These are phyloP conservation scores for Aspergillus aculeatinus DNA, from an alignment of 2,329 filamentous ascomycete genomes.

Conservation along the genomic window DNA sequence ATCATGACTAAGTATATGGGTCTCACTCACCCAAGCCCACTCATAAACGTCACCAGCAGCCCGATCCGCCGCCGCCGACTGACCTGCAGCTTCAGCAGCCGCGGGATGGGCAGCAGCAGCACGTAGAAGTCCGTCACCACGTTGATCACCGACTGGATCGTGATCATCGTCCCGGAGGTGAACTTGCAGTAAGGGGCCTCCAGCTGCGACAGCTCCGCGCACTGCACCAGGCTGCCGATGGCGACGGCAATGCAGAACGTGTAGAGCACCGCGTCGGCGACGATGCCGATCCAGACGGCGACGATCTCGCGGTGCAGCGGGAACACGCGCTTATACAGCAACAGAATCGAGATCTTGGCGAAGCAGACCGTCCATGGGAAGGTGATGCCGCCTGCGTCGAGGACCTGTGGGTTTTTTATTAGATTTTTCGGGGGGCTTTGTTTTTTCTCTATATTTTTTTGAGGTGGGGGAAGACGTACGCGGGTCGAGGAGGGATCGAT, in stretches of 20 bases:
- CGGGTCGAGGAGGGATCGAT: constrained; percentile 1
- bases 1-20: too few species aligned
- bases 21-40: neutral
- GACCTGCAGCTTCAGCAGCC: constrained; percentile 1
- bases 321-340: constrained; percentile 5
- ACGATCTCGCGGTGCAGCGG: neutral
- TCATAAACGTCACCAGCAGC: neutral
- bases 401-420: neutral
- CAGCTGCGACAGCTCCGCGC: neutral
- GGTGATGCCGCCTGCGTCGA: neutral
- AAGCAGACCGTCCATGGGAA: constrained; percentile 5
- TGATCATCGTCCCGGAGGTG: neutral
- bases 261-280: neutral
- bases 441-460: too few species aligned
- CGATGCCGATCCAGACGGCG: constrained; percentile 2
- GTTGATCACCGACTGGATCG: neutral
- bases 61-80: neutral
- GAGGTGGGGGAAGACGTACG: neutral
- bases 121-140: constrained; percentile 7
- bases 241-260: neutral
- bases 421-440: too few species aligned
- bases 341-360: constrained; percentile 5
- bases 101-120: constrained; percentile 2
- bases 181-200: neutral
- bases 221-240: neutral